Evolutionary conservation across 164 flowering plant genomes (phyloP).

Genomic region (Stephania japonica): DNA sequence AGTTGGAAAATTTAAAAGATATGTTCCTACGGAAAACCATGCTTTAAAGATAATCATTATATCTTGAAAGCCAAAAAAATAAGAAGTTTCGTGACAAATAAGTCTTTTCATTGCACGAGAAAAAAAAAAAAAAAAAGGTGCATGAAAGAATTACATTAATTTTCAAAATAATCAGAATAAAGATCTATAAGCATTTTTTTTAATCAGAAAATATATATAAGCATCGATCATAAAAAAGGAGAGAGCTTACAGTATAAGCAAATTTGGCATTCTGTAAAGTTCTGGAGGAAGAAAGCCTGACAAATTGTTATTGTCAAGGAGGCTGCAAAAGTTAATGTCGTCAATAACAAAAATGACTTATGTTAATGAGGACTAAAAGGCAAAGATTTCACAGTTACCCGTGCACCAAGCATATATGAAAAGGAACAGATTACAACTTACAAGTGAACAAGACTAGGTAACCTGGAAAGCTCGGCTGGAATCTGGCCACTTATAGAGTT

Average conservation of each 20-base stretch:
- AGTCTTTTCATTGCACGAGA: background rate
- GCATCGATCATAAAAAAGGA: conserved; percentile 9
- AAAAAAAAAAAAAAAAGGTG: background rate
- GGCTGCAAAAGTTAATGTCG: conserved; percentile 41
- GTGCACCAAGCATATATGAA: background rate
- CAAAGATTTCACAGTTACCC: background rate
- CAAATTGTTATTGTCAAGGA: conserved; percentile 92
- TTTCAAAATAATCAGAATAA: conserved; percentile 7
- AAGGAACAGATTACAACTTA: conserved; percentile 33
- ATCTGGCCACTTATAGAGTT: conserved; percentile 75
- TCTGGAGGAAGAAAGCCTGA: conserved; percentile 85
- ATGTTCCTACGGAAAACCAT: background rate
- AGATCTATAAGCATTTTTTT: background rate
- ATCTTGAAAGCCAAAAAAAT: background rate
- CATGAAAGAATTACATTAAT: background rate
- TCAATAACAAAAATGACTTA: conserved; percentile 3
- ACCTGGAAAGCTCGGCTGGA: conserved; percentile 57
- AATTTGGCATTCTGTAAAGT: conserved; percentile 49
- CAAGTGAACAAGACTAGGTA: conserved; percentile 65
- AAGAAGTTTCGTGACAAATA: background rate
- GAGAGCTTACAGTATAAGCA: conserved; percentile 67
- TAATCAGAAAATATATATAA: background rate
- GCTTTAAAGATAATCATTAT: background rate
- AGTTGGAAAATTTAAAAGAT: too few relatives aligned
- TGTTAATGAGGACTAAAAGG: background rate